phyloP scores from a whole-genome alignment of 495 filamentous ascomycete genomes.

The Penicillium malachiteum region DNA sequence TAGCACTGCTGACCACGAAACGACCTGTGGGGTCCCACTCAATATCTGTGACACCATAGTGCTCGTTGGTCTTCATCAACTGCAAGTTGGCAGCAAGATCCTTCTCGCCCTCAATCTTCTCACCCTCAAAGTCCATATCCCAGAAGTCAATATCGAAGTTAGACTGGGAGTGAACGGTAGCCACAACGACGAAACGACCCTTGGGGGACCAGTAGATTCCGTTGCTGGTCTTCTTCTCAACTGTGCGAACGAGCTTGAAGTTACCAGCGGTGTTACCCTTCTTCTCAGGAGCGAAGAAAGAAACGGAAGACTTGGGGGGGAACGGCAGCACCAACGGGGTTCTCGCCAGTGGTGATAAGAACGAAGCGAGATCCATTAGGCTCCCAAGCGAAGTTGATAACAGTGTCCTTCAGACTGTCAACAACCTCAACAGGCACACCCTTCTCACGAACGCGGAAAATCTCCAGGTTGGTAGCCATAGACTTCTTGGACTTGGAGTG shows the following conservation, averaged over 20 bases:
- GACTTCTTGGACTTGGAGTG: slow-evolving; percentile 99
- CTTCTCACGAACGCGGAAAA: slow-evolving; percentile 95
- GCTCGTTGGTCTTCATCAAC: slow-evolving; percentile 87
- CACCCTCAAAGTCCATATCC: slow-evolving; percentile 96
- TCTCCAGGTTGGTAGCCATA: slow-evolving; percentile 92
- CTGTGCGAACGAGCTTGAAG: slow-evolving; percentile 89
- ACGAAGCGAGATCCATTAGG: slow-evolving; percentile 96
- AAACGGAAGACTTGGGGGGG: slow-evolving; percentile 91
- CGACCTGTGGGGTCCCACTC: slow-evolving; percentile 97
- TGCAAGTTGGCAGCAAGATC: slow-evolving; percentile 92
- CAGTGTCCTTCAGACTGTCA: slow-evolving; percentile 93
- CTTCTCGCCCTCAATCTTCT: slow-evolving; percentile 88
- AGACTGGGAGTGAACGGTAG: slow-evolving; percentile 86
- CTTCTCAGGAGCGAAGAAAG: slow-evolving; percentile 96
- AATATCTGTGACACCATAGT: slow-evolving; percentile 96
- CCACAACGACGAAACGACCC: slow-evolving; percentile 90
- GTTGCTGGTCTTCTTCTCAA: slow-evolving; percentile 99
- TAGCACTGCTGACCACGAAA: slow-evolving; percentile 88
- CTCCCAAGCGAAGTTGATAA: slow-evolving; percentile 99
- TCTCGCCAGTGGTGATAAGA: slow-evolving; percentile 90
- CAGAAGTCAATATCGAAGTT: slow-evolving; percentile 96
- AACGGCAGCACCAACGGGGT: slow-evolving; percentile 70
- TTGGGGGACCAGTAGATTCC: slow-evolving; percentile 99
- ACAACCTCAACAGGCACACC: slow-evolving; percentile 97
- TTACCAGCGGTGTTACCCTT: slow-evolving; percentile 78